These are phyloP conservation scores for Paraleonurus japonicus DNA, from an alignment of 257 asterid genomes.

Conservation along the genomic window DNA sequence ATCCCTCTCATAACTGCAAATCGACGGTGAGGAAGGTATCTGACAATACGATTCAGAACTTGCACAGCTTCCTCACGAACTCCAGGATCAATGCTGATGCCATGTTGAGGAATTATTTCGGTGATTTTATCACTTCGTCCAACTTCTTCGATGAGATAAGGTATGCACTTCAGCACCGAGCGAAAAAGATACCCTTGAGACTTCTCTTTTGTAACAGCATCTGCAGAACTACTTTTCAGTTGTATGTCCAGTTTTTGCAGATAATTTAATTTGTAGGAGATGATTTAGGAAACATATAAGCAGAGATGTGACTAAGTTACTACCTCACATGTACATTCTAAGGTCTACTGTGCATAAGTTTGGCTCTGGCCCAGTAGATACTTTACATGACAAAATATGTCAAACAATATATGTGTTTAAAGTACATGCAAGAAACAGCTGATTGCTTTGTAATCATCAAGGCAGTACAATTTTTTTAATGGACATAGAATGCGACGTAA, in stretches of 20 bases:
- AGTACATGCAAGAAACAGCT: slow-evolving; percentile 14
- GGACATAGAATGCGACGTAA: background rate
- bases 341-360: slow-evolving; percentile 5
- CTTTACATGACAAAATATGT: slow-evolving; percentile 18
- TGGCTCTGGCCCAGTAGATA: slow-evolving; percentile 2
- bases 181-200: slow-evolving; percentile 98
- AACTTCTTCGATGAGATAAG: slow-evolving; percentile 98
- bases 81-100: slow-evolving; percentile 98
- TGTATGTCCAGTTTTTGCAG: slow-evolving; percentile 16
- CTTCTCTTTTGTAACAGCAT: slow-evolving; percentile 90
- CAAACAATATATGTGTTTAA: background rate
- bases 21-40: slow-evolving; percentile 94
- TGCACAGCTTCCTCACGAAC: slow-evolving; percentile 99
- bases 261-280: slow-evolving; percentile 22
- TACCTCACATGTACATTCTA: slow-evolving; percentile 12
- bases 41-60: slow-evolving; percentile 89
- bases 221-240: slow-evolving; percentile 53
- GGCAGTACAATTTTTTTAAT: slow-evolving; percentile 13
- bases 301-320: slow-evolving; percentile 15
- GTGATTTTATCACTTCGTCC: slow-evolving; percentile 96
- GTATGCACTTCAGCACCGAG: slow-evolving; percentile 96
- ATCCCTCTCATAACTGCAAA: slow-evolving; percentile 98
- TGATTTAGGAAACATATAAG: slow-evolving; percentile 20
- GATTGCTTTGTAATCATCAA: slow-evolving; percentile 14
- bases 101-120: slow-evolving; percentile 98